Base-by-base conservation (phyloP, 371 early-diverging fungal species). In the Mucor mucedo region DNA sequence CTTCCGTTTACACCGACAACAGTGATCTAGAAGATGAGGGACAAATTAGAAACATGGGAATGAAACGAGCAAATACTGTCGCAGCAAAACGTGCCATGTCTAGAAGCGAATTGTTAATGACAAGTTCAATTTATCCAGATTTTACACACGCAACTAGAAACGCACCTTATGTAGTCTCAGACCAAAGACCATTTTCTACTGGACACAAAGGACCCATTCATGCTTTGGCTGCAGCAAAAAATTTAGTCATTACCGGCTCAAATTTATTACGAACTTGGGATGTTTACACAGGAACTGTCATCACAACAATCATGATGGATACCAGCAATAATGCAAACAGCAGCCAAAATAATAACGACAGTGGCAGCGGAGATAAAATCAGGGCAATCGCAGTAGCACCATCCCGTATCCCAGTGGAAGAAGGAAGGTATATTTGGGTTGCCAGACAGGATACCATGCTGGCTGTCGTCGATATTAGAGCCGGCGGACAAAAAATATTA, bases 381-480 rank as follows among this genome's bases (percentile, higher is more conserved):
- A 49, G 70, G 29, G 67, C 76, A 4, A 44, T 79, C 9, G 62
- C 58, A 1, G 72, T 84, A 57, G 74, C 75, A 9, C 86, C 86
- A 6, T 55, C 74, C 3, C 65, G 63, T 21, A 52, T 57, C 0
- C 79, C 83, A 3, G 66, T 62, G 5, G 75, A 87, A 32, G 84
- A 87, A 44, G 88, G 88, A 0, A 73, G 80, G 14, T 86, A 79
- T 61, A 60, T 90, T 2, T 91, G 91, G 91, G 84, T 82, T 4
- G 86, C 86, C 5, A 66, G 84, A 58, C 85, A 84, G 11, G 87
- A 87, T 21, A 58, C 58, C 9, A 87, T 90, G 1, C 80, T 88
- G 8, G 55, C 89, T 0, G 65, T 84, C 41, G 79, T 86, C n/a
- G 88, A 92, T 66, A 73, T 83, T 0, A 62, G 55, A 5, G 65